phyloP scores from a whole-genome alignment of 2,329 filamentous ascomycete genomes.

The Fusarium burgessii region DNA sequence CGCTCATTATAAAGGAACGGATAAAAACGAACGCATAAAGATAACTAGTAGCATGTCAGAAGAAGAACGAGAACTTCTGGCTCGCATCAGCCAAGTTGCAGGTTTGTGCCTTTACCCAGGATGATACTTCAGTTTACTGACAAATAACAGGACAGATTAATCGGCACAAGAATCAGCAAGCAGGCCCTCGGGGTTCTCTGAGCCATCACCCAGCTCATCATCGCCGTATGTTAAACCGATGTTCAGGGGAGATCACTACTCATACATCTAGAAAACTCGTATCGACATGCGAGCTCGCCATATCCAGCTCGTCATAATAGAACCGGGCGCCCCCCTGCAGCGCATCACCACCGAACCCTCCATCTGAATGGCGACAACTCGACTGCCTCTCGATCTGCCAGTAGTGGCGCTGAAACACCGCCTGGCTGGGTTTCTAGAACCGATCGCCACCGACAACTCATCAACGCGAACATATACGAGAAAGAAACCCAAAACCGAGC shows the following conservation, averaged over 20 bases:
- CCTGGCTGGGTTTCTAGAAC: constrained; percentile 75
- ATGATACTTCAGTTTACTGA: constrained; percentile 40
- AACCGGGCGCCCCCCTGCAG: constrained; percentile 50
- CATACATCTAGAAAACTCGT: constrained; percentile 48
- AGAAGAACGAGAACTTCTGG: constrained; percentile 66
- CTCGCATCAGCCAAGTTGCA: constrained; percentile 65
- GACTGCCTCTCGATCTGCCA: constrained; percentile 54
- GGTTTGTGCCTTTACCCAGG: constrained; percentile 51
- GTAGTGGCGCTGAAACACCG: constrained; percentile 49
- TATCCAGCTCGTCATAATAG: constrained; percentile 53
- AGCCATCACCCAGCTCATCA: constrained; percentile 48
- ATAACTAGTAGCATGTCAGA: constrained; percentile 54
- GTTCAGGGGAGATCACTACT: constrained; percentile 2
- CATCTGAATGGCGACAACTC: constrained; percentile 67
- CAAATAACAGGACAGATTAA: constrained; percentile 77
- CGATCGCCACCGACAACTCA: constrained; percentile 83
- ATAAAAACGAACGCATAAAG: not conserved
- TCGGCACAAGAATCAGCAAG: constrained; percentile 76
- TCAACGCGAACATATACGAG: constrained; percentile 83
- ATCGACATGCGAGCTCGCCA: constrained; percentile 50
- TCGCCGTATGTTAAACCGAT: constrained; percentile 51
- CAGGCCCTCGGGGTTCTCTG: constrained; percentile 52
- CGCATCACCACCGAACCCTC: constrained; percentile 66
- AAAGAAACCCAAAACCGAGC: constrained; percentile 76
- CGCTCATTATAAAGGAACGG: not conserved